These are phyloP conservation scores for Elaeis guineensis DNA, from an alignment of 176 grass and related monocot species.

Conservation along the genomic window DNA sequence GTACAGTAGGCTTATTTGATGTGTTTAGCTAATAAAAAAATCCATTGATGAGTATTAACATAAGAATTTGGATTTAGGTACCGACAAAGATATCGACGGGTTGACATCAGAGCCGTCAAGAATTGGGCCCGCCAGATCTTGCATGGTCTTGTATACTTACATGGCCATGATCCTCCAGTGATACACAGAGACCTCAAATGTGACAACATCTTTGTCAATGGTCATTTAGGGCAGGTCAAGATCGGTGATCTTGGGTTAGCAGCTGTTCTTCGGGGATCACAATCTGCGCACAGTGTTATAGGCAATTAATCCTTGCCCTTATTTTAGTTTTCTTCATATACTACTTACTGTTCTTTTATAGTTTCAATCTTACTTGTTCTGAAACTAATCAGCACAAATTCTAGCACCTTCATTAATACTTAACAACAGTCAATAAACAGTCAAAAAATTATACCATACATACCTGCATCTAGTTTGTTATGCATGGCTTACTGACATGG, in stretches of 20 bases:
- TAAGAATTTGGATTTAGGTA: constrained; percentile 22
- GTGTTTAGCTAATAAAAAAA: not conserved
- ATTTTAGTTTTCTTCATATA: too few species aligned
- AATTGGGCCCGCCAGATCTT: constrained; percentile 69
- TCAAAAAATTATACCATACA: too few species aligned
- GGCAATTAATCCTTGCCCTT: constrained; percentile 15
- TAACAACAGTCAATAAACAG: too few species aligned
- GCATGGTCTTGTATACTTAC: constrained; percentile 55
- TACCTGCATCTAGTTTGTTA: too few species aligned
- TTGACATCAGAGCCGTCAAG: constrained; percentile 48
- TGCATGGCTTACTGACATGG: too few species aligned
- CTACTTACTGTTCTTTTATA: too few species aligned
- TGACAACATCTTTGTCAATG: constrained; percentile 84
- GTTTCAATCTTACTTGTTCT: too few species aligned
- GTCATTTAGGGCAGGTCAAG: constrained; percentile 84
- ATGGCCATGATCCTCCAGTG: constrained; percentile 46
- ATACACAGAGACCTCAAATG: constrained; percentile 93
- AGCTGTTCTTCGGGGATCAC: constrained; percentile 34
- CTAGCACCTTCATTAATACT: too few species aligned
- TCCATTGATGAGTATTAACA: not conserved
- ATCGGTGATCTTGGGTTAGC: constrained; percentile 90
- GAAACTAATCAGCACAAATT: too few species aligned
- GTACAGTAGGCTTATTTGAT: too few species aligned
- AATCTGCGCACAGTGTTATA: constrained; percentile 67
- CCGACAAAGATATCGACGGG: constrained; percentile 44